Evolutionary conservation across 2,329 filamentous ascomycete genomes (phyloP).

Genomic region (Paraphoma sp.): DNA sequence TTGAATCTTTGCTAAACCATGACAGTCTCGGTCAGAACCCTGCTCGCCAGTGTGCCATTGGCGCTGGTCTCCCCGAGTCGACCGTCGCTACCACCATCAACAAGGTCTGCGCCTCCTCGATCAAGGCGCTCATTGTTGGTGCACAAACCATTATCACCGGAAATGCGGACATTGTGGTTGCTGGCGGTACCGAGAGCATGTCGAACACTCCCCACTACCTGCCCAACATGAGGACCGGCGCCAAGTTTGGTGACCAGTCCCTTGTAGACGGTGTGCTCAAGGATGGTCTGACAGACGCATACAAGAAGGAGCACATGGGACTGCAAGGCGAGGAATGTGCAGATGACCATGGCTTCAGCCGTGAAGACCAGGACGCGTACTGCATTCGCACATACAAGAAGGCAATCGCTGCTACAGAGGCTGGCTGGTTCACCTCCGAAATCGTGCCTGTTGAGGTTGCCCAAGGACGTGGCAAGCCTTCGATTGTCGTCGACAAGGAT

Average conservation of each 20-base stretch:
- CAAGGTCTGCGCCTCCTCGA: constrained; percentile 96
- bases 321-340: constrained; percentile 91
- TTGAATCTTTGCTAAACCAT: constrained; percentile 10
- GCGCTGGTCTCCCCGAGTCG: constrained; percentile 80
- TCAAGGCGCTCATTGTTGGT: constrained; percentile 94
- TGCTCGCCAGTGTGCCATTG: constrained; percentile 90
- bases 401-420: constrained; percentile 83
- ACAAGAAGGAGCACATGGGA: constrained; percentile 97
- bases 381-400: constrained; percentile 95
- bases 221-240: constrained; percentile 80
- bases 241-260: constrained; percentile 91
- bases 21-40: constrained; percentile 91
- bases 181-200: constrained; percentile 97
- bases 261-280: constrained; percentile 91
- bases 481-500: constrained; percentile 79
- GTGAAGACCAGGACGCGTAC: constrained; percentile 92
- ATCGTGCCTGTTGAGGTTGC: constrained; percentile 89
- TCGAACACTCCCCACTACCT: constrained; percentile 97
- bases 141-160: constrained; percentile 98
- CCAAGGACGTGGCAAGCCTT: constrained; percentile 88
- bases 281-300: constrained; percentile 93
- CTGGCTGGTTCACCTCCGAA: constrained; percentile 81
- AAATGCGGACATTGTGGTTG: constrained; percentile 90
- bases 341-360: constrained; percentile 77
- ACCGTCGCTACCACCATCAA: constrained; percentile 93